Evolutionary conservation across 164 flowering plant species (phyloP).

Genomic region (Nymphaea colorata): DNA sequence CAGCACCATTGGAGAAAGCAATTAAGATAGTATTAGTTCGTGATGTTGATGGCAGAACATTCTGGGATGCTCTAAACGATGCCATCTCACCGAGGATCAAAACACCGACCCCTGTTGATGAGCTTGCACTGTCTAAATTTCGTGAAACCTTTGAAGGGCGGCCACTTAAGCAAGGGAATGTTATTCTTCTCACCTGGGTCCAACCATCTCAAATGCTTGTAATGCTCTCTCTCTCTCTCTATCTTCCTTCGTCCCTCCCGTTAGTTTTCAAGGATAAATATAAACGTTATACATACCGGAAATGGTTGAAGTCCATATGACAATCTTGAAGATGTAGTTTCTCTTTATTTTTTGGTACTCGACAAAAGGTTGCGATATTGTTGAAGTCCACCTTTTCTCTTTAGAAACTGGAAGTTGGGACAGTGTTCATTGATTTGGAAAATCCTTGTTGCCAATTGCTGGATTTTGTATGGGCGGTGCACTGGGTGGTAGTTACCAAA

Average conservation of each 20-base stretch:
- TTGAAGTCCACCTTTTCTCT: background rate
- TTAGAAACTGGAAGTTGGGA: background rate
- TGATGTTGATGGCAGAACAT: conserved; percentile 88
- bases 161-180: conserved; percentile 71
- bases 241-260: background rate
- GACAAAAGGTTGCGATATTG: background rate
- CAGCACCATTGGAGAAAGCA: conserved; percentile 73
- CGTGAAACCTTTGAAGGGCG: conserved; percentile 55
- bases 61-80: conserved; percentile 87
- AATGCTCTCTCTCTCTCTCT: conserved; percentile 1
- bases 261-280: background rate
- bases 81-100: conserved; percentile 74
- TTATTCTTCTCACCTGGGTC: conserved; percentile 67
- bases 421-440: no score
- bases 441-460: no score
- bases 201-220: conserved; percentile 72
- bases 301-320: background rate
- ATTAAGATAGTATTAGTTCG: conserved; percentile 77
- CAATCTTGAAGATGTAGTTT: background rate
- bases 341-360: background rate
- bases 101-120: conserved; percentile 40
- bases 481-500: no score
- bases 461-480: no score
- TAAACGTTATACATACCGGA: background rate
- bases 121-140: conserved; percentile 63